phyloP scores from a whole-genome alignment of 257 asterid species.

The Nyctanthes arbortristis region DNA sequence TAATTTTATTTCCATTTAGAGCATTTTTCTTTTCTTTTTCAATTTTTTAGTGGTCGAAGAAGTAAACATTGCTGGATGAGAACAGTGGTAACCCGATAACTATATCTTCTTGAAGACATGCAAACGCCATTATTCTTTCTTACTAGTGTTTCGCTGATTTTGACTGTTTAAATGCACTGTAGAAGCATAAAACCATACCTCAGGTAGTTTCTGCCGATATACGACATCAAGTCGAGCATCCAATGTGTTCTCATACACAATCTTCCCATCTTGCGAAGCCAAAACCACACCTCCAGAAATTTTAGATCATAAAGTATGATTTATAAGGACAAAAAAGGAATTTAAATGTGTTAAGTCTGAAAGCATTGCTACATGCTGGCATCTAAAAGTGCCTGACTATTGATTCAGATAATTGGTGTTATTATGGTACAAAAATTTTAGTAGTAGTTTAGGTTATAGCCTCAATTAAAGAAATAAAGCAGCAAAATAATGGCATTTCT shows the following conservation, averaged over 20 bases:
- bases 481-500: too few relatives aligned
- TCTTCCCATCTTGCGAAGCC: slow-evolving; percentile 58
- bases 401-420: too few relatives aligned
- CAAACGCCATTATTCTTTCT: neutral
- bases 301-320: neutral
- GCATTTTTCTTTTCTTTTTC: neutral
- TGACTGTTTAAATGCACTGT: neutral
- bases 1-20: neutral
- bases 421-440: too few relatives aligned
- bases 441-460: too few relatives aligned
- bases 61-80: neutral
- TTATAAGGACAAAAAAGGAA: neutral
- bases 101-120: neutral
- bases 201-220: slow-evolving; percentile 46
- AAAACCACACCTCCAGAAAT: slow-evolving; percentile 53
- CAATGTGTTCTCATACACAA: slow-evolving; percentile 48
- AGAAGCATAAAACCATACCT: slow-evolving; percentile 16
- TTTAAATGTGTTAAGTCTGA: too few relatives aligned
- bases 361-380: too few relatives aligned
- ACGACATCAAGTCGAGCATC: slow-evolving; percentile 45
- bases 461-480: too few relatives aligned
- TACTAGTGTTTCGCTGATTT: neutral
- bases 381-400: too few relatives aligned
- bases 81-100: neutral
- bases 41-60: neutral